phyloP scores from a whole-genome alignment of 2,329 filamentous ascomycete species.

The Beauveria varroae region DNA sequence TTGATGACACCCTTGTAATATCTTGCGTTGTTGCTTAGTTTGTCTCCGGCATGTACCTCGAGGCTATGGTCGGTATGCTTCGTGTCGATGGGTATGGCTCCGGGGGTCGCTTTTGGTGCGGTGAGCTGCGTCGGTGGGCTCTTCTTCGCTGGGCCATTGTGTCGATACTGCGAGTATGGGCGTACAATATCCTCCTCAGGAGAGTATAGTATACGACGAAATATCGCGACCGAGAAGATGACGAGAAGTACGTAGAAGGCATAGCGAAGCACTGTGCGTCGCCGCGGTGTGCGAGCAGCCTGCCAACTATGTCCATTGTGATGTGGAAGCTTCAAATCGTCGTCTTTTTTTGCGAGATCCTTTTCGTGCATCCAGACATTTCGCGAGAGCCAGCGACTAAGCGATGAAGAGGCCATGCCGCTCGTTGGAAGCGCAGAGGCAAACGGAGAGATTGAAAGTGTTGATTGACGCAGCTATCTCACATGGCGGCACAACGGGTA shows the following conservation, averaged over 20 bases:
- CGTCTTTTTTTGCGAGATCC: constrained; percentile 53
- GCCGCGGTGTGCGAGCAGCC: constrained; percentile 34
- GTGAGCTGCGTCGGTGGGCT: constrained; percentile 4
- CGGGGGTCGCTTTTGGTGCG: background rate
- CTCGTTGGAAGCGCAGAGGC: background rate
- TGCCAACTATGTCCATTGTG: constrained; percentile 31
- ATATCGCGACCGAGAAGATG: constrained; percentile 53
- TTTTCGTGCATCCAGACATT: constrained; percentile 44
- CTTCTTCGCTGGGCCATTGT: background rate
- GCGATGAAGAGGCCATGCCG: constrained; percentile 4
- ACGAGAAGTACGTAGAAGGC: constrained; percentile 38
- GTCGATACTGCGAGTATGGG: constrained; percentile 1
- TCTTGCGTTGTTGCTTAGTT: constrained; percentile 33
- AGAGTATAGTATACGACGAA: constrained; percentile 22
- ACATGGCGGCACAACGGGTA: background rate
- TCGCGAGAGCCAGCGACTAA: constrained; percentile 20
- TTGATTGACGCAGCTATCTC: background rate
- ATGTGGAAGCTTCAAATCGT: constrained; percentile 35
- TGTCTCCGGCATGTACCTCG: constrained; percentile 25
- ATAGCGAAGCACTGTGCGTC: constrained; percentile 48
- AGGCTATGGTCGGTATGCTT: constrained; percentile 8
- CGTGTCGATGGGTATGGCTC: background rate
- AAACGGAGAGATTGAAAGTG: background rate
- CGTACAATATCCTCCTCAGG: constrained; percentile 7
- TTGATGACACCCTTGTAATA: constrained; percentile 65